Base-by-base conservation (phyloP, 768 basidiomycete genomes). In the Mycena pura region DNA sequence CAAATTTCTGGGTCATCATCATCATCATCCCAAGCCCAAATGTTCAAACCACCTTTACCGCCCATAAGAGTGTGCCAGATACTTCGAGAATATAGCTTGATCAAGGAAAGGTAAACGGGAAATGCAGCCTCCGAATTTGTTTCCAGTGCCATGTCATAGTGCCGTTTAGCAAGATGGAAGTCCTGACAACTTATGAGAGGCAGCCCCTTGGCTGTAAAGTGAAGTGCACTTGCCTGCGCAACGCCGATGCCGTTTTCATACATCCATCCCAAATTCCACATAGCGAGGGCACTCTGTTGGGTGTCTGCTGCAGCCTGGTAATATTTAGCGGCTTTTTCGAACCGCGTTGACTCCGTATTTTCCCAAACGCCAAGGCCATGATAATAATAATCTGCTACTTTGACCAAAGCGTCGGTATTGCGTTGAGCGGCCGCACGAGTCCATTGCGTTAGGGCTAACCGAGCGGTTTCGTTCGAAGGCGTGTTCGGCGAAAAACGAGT, bases 221-320 rank as follows among this genome's bases (percentile, higher is more conserved):
- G n/a, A n/a, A n/a, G n/a, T n/a, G n/a, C 6, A 28, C 45, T 63
- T 62, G 92, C 93, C 82, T 92, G 90, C 24, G 91, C 87, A 0
- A 99, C 93, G 3, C 97, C 97, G 21, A 92, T 73, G 0, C 97
- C 97, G 68, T 95, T 93, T 77, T 99, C 96, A 73, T 98, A 99
- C 97, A 99, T 99, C 93, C 93, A 98, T 2, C 96, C 97, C 11
- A 99, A 77, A 70, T 98, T 97, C 95, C 95, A 98, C 89, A 97
- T 93, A 1, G 97, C 95, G 64, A 99, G 80, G 1, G 97, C 95
- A 67, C 95, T 97, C 68, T 91, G 67, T 62, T 96, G 93, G 2
- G 93, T 96, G 64, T 95, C 94, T 2, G 93, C 94, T 4, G 97
- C 97, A 28, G 92, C 91, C 70, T 93, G 95, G 69, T 99, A 99